A percentile compares a stretch with the other conserved stretches of the same genome.
Conservation (phyloP, 2,329 filamentous ascomycete species). For the Verticillium nonalfalfae region DNA sequence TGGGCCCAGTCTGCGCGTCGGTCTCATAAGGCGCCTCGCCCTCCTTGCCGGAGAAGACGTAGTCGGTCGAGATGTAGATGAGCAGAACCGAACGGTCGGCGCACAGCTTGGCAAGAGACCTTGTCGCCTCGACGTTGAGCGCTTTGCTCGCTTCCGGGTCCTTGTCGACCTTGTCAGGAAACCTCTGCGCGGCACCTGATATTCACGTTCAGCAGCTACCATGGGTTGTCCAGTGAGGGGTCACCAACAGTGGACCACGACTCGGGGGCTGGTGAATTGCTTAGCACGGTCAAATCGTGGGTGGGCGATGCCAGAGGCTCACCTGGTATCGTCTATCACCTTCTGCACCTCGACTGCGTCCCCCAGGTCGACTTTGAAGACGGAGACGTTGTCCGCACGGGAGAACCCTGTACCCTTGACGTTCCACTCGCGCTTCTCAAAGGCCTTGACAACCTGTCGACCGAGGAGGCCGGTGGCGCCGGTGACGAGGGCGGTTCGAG, state of each 20-base stretch:
- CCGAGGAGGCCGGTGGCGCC: constrained; percentile 82
- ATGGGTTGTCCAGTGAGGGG: not conserved
- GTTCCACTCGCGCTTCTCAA: constrained; percentile 61
- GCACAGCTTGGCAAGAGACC: constrained; percentile 58
- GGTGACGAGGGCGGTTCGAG: constrained; percentile 64
- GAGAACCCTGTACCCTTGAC: constrained; percentile 69
- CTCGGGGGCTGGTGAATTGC: constrained; percentile 52
- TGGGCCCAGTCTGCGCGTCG: constrained; percentile 56
- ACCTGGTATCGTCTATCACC: constrained; percentile 50
- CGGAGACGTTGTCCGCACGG: constrained; percentile 62
- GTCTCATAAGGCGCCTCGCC: constrained; percentile 82
- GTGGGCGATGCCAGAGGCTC: constrained; percentile 16
- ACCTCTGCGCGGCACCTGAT: constrained; percentile 77
- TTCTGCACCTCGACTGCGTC: constrained; percentile 39
- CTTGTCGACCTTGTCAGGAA: constrained; percentile 76
- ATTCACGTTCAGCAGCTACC: not conserved
- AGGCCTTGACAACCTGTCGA: constrained; percentile 67
- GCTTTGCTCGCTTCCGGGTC: constrained; percentile 69
- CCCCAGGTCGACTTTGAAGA: constrained; percentile 54
- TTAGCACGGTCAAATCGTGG: not conserved
- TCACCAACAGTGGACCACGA: constrained; percentile 71
- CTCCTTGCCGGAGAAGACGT: constrained; percentile 65
- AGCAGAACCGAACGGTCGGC: constrained; percentile 55
- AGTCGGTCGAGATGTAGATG: constrained; percentile 78
- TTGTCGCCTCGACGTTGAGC: constrained; percentile 69